Percentiles rank a stretch among this genome's conserved stretches.
Conservation (phyloP, 1,284 basidiomycete genomes). For the Amylostereum chailletii region DNA sequence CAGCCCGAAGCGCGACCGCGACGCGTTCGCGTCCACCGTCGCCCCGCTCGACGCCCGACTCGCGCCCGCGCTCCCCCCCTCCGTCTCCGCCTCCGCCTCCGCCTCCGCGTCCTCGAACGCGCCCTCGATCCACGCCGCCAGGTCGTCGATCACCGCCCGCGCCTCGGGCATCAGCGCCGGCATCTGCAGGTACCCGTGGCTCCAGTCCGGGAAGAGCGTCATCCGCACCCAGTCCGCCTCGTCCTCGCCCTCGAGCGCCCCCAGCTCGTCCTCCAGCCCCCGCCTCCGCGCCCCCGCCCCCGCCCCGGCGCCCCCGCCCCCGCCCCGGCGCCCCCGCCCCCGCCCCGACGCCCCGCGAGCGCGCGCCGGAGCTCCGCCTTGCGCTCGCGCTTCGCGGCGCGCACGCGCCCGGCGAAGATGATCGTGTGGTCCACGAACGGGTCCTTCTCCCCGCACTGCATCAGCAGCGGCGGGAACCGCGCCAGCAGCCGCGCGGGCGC, state of each 20-base stretch:
- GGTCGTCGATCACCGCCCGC: slow-evolving; percentile 71
- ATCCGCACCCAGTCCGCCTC: slow-evolving; percentile 96
- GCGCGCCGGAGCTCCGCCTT: slow-evolving; percentile 51
- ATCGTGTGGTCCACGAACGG: slow-evolving; percentile 96
- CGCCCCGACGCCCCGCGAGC: slow-evolving; percentile 46
- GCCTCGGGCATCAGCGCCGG: slow-evolving; percentile 79
- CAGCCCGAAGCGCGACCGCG: slow-evolving; percentile 2
- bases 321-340: slow-evolving; percentile 43
- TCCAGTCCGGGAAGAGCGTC: slow-evolving; percentile 86
- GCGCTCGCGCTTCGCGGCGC: slow-evolving; percentile 84
- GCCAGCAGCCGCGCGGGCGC: slow-evolving; percentile 79
- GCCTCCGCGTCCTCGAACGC: slow-evolving; percentile 44
- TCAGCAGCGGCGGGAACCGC: slow-evolving; percentile 87
- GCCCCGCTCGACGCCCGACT: background rate
- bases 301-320: slow-evolving; percentile 17
- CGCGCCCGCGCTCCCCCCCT: background rate
- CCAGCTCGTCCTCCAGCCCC: slow-evolving; percentile 45
- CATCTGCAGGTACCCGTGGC: slow-evolving; percentile 96
- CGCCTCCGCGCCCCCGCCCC: background rate
- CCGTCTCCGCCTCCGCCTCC: background rate
- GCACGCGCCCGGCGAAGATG: slow-evolving; percentile 86
- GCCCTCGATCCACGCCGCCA: slow-evolving; percentile 89
- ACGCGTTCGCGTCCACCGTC: background rate
- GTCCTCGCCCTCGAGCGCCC: slow-evolving; percentile 54
- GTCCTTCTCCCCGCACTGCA: slow-evolving; percentile 94